Conservation (phyloP, 2,329 filamentous ascomycete genomes). For the Hymenoscyphus salicellus region DNA sequence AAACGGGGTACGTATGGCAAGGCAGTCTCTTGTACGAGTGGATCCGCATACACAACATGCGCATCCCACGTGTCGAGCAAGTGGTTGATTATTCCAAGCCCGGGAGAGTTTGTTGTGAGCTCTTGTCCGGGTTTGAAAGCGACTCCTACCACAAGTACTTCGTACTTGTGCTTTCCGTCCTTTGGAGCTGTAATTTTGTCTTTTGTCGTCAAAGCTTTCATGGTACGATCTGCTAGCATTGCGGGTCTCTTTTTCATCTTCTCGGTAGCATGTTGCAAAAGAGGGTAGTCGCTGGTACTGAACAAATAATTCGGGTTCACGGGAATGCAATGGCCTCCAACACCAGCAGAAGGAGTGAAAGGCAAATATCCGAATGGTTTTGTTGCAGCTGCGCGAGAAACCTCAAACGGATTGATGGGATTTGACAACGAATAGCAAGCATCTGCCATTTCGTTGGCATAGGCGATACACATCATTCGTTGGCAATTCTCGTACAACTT, state of each 20-base stretch:
- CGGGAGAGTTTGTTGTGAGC: conserved; percentile 12
- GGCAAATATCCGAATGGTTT: conserved; percentile 54
- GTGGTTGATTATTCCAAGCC: neutral
- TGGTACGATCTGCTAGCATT: conserved; percentile 5
- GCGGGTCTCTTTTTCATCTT: conserved; percentile 10
- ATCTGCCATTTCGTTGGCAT: conserved; percentile 56
- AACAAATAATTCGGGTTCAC: conserved; percentile 55
- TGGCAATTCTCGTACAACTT: conserved; percentile 59
- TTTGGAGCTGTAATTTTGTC: neutral
- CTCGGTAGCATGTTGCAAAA: conserved; percentile 37
- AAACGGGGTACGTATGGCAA: neutral
- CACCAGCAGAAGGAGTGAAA: conserved; percentile 47
- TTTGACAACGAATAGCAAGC: conserved; percentile 42
- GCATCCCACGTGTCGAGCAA: neutral
- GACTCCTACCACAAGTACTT: conserved; percentile 15
- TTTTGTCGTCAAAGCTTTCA: neutral
- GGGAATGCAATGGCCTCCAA: conserved; percentile 56
- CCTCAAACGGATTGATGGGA: conserved; percentile 50
- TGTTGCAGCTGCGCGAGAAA: conserved; percentile 47
- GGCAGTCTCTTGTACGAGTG: conserved; percentile 1
- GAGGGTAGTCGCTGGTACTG: conserved; percentile 46
- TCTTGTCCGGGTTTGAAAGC: conserved; percentile 19
- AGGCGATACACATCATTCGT: conserved; percentile 53
- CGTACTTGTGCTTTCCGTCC: neutral
- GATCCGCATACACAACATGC: conserved; percentile 1